Base-by-base conservation (phyloP, 805 yeast genomes). In the Kuraishia floccosa region DNA sequence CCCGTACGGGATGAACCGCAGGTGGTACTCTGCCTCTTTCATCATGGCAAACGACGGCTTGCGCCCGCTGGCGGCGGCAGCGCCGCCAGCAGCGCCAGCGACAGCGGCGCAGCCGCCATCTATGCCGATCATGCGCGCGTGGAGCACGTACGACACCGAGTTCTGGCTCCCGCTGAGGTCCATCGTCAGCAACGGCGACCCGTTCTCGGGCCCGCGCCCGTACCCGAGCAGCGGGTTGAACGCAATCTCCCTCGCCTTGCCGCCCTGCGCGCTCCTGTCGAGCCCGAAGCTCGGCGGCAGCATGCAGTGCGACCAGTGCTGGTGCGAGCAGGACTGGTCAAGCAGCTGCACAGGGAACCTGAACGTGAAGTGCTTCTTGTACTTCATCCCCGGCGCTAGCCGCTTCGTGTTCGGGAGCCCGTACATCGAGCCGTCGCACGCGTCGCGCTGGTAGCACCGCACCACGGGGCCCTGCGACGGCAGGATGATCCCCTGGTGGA, bases 351-450 rank as follows among this genome's bases (percentile, higher is more conserved):
- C 44, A 0, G 83, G 83, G 28, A 75, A 58, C 41, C 59, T 67
- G 44, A 76, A 76, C 17, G 66, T 60, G 43, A 76, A 72, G 35
- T 59, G 64, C 44, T 76, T 76, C 42, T 73, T 74, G 40, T 70
- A 66, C 32, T 54, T 63, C 1, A 39, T 46, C 14, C 64, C 54
- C 1, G 81, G 77, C 24, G 49, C 43, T 10, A 76, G 46, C 1
- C 59, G 39, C 38, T 72, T 50, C 28, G 60, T 61, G 34, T 60
- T 48, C 0, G 69, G 62, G 5, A 76, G 46, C 1, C 78, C 66
- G 20, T 48, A 37, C 3, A 22, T 15, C 2, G 58, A 35, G 11
- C 40, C 44, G 35, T 54, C 59, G 7, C 31, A 19, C 13, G 46
- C 39, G 25, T 49, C 54, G 11, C 38, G 30, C 2, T 41, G 40